Evolutionary conservation across 179 eudicot species (phyloP), one percentile per base, ranked within the genome.

Genomic region (Pouteria campechiana): DNA sequence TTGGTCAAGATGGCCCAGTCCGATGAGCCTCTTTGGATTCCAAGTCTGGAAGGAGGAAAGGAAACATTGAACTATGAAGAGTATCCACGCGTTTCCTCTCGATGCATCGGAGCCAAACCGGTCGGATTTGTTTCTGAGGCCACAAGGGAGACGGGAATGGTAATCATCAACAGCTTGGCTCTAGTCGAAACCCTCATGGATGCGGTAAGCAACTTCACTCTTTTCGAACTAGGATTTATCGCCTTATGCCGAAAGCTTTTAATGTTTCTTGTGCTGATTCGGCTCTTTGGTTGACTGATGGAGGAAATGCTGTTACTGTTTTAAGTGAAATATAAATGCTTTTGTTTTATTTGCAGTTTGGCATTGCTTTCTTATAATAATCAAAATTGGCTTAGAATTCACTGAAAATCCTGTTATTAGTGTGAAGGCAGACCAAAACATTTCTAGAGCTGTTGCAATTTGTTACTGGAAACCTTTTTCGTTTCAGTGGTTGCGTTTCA

Each of bases 151-250:
- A 66, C 70, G 9, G 94, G 88, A 20, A 71, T 77, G 92, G 94
- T 87, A 6, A 90, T 86, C 44, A 87, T 90, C 79, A 90, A 79
- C 32, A 75, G 96, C 41, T 63, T 77, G 51, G 94, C 90, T 22
- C 85, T 90, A 16, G 96, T 87, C 5, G 94, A 86, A 58, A 86
- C 94, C 0, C 31, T 90, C n/a, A 90, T 87, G 88, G 96, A 90
- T 35, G 58, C 94, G 53, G 98, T 90, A 24, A 68, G 79, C 25
- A 44, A 25, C 14, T 46, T 6, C 9, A n/a, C n/a, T n/a, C n/a
- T n/a, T n/a, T n/a, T n/a, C n/a, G n/a, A n/a, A n/a, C n/a, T n/a
- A n/a, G n/a, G n/a, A n/a, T n/a, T n/a, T n/a, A n/a, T 9, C 12
- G 22, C 19, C 11, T 34, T 7, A 22, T 23, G n/a, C 7, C 5